Percentiles rank a stretch among this genome's conserved stretches.
These are phyloP conservation scores for Thelonectria blattea DNA, from an alignment of 2,329 filamentous ascomycete genomes.

Conservation along the genomic window DNA sequence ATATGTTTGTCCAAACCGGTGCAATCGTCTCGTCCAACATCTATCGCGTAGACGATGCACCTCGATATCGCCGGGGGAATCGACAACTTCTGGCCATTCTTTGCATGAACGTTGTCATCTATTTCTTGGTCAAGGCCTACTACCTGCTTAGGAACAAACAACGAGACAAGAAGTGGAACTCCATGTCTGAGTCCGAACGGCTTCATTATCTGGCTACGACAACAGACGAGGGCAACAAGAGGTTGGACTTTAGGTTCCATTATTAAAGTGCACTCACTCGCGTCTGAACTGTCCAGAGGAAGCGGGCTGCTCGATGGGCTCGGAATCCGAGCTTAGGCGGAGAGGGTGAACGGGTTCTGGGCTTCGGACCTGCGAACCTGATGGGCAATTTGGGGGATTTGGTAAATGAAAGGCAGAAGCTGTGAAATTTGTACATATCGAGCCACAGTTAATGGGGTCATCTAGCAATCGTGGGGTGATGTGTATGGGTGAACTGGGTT, in stretches of 20 bases:
- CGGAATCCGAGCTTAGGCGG: neutral
- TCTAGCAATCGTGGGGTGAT: neutral
- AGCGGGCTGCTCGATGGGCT: neutral
- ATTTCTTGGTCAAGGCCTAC: conserved; percentile 56
- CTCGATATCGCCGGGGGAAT: conserved; percentile 51
- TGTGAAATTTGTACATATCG: no score
- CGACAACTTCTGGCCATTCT: conserved; percentile 55
- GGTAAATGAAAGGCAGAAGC: no score
- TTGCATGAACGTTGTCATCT: conserved; percentile 54
- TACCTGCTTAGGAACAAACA: conserved; percentile 56
- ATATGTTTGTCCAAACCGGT: conserved; percentile 48
- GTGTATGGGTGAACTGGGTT: neutral
- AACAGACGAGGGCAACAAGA: conserved; percentile 52
- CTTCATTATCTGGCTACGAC: conserved; percentile 44
- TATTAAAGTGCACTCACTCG: conserved; percentile 29
- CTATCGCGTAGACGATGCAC: conserved; percentile 48
- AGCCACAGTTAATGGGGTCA: neutral
- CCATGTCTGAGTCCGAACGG: conserved; percentile 51
- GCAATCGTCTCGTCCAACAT: conserved; percentile 44
- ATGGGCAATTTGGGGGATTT: no score
- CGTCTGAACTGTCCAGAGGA: neutral
- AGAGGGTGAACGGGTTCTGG: no score
- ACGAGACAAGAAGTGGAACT: conserved; percentile 52
- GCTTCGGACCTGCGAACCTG: no score
- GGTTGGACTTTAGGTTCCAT: conserved; percentile 50